Percentiles rank a stretch among this genome's conserved stretches.
These are phyloP conservation scores for Achaetomium macrosporum DNA, from an alignment of 2,329 filamentous ascomycete species.

Conservation along the genomic window DNA sequence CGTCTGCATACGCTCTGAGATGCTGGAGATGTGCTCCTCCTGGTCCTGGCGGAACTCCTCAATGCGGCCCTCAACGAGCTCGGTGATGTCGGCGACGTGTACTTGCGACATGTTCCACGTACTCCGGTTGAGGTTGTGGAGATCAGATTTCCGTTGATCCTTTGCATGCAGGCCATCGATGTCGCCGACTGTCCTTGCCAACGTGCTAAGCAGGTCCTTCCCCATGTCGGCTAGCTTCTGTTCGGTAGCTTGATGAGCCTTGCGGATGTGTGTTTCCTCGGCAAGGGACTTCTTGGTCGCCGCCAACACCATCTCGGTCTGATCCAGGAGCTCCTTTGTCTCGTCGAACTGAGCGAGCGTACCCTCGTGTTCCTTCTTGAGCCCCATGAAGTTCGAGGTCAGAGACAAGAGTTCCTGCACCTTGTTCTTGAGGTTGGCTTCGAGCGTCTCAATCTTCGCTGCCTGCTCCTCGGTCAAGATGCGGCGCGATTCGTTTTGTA, in stretches of 20 bases:
- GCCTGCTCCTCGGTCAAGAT: constrained; percentile 90
- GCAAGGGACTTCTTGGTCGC: constrained; percentile 70
- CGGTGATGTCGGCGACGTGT: constrained; percentile 71
- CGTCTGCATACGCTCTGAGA: constrained; percentile 65
- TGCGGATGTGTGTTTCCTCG: constrained; percentile 73
- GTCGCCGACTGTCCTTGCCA: constrained; percentile 72
- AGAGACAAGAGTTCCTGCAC: constrained; percentile 85
- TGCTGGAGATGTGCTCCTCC: constrained; percentile 58
- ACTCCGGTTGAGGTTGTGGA: constrained; percentile 72
- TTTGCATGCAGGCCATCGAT: constrained; percentile 80
- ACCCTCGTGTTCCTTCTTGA: constrained; percentile 86
- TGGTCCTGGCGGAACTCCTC: constrained; percentile 68
- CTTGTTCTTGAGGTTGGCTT: constrained; percentile 85
- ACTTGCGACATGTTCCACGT: constrained; percentile 72
- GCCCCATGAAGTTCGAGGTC: constrained; percentile 76
- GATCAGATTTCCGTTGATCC: constrained; percentile 74
- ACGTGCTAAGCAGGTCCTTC: constrained; percentile 67
- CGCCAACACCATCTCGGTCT: constrained; percentile 78
- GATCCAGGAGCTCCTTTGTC: constrained; percentile 74
- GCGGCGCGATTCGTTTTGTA: constrained; percentile 83
- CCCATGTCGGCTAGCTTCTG: constrained; percentile 68
- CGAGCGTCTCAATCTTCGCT: constrained; percentile 87
- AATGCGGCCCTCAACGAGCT: constrained; percentile 69
- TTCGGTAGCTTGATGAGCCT: constrained; percentile 83
- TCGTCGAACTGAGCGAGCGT: constrained; percentile 67